These are phyloP conservation scores for Penicillium bovifimosum DNA, from an alignment of 495 filamentous ascomycete genomes.

Conservation along the genomic window DNA sequence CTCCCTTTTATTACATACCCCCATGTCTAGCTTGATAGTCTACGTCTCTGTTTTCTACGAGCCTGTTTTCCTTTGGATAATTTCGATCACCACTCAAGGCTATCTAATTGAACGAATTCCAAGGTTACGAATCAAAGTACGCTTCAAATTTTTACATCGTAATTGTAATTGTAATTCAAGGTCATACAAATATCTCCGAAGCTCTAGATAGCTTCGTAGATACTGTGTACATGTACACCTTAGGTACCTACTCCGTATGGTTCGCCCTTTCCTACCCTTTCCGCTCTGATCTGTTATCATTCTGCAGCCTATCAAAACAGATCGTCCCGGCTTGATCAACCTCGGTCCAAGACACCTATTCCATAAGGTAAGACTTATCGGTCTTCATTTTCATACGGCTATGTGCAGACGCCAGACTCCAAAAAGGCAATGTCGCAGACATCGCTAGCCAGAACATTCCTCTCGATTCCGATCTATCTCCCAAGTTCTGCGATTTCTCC, in stretches of 20 bases:
- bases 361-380: too few species aligned
- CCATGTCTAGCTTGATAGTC: constrained; percentile 1
- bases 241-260: too few species aligned
- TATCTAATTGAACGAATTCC: constrained; percentile 3
- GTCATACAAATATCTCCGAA: too few species aligned
- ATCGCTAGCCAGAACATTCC: constrained; percentile 28
- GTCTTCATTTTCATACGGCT: too few species aligned
- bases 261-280: too few species aligned
- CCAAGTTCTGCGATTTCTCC: constrained; percentile 30
- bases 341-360: not conserved
- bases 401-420: too few species aligned
- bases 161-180: not conserved
- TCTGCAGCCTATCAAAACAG: not conserved
- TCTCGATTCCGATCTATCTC: constrained; percentile 24
- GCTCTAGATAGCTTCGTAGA: too few species aligned
- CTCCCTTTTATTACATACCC: constrained; percentile 18
- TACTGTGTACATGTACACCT: too few species aligned
- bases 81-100: not conserved
- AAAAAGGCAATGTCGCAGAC: too few species aligned
- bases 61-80: not conserved
- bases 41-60: not conserved
- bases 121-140: constrained; percentile 1
- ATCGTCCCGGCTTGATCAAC: not conserved
- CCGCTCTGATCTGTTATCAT: too few species aligned
- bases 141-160: too few species aligned